Evolutionary conservation across 2,329 filamentous ascomycete species (phyloP).

Genomic region (Ophiostoma triangulosporum): DNA sequence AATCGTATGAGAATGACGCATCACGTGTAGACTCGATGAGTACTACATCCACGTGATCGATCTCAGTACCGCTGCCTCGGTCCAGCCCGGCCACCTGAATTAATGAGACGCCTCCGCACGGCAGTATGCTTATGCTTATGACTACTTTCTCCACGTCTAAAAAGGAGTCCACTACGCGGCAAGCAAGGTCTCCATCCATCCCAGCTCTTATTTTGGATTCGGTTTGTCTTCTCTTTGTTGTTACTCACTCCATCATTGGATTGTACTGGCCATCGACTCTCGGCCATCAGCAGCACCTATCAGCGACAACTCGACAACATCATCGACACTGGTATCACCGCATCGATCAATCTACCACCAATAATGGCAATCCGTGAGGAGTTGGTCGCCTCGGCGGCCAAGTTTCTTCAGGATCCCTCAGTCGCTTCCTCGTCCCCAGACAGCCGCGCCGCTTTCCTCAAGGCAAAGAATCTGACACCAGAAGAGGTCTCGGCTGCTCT

Average conservation of each 20-base stretch:
- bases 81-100: conserved; percentile 17
- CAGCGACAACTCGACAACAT: neutral
- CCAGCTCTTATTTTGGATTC: neutral
- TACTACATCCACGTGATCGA: conserved; percentile 4
- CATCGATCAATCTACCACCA: no score
- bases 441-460: conserved; percentile 81
- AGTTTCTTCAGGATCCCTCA: conserved; percentile 87
- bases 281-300: neutral
- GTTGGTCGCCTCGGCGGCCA: conserved; percentile 65
- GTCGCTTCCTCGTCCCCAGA: conserved; percentile 83
- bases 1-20: neutral
- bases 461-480: conserved; percentile 92
- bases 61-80: conserved; percentile 15
- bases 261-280: neutral
- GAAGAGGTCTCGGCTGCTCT: conserved; percentile 86
- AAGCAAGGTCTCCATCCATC: neutral
- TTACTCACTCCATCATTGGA: neutral
- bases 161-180: conserved; percentile 3
- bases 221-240: neutral
- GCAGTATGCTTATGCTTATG: neutral
- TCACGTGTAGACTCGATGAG: conserved; percentile 1
- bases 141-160: conserved; percentile 2
- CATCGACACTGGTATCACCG: no score
- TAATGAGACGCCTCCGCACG: conserved; percentile 3
- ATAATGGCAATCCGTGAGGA: conserved; percentile 84